Percentiles rank a stretch among this genome's conserved stretches.
Conservation (phyloP, 306 rosid species). For the Vigna nakashimae region DNA sequence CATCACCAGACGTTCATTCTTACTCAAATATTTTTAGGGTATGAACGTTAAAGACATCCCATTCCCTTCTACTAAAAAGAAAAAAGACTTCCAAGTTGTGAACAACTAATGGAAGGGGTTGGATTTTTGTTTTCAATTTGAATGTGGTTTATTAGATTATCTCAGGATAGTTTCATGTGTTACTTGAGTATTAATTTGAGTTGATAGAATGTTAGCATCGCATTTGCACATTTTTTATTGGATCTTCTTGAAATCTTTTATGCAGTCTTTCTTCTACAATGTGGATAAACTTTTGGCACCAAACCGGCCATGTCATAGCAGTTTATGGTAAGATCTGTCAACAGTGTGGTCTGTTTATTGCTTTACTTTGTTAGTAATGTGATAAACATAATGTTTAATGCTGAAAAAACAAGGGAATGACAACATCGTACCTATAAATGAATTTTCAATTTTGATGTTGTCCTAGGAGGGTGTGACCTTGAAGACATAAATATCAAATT, state of each 20-base stretch:
- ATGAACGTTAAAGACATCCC: background rate
- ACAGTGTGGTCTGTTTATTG: conserved; percentile 31
- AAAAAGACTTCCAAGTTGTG: conserved; percentile 28
- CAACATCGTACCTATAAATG: background rate
- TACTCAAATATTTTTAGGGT: conserved; percentile 19
- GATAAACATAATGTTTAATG: background rate
- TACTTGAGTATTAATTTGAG: conserved; percentile 24
- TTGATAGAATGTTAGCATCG: conserved; percentile 15
- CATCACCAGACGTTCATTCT: background rate
- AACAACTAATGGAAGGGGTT: conserved; percentile 11
- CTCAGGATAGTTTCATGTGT: conserved; percentile 20
- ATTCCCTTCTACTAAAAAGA: conserved; percentile 6
- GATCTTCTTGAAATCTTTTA: conserved; percentile 47
- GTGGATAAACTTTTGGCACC: conserved; percentile 90
- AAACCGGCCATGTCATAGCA: conserved; percentile 80
- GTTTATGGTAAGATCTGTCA: conserved; percentile 80
- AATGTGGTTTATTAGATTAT: conserved; percentile 33
- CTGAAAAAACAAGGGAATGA: background rate
- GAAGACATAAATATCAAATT: conserved; percentile 15
- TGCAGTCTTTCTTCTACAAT: conserved; percentile 87
- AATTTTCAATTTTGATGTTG: conserved; percentile 9
- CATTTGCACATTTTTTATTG: conserved; percentile 31
- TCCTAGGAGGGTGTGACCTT: conserved; percentile 16
- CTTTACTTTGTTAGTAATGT: conserved; percentile 24
- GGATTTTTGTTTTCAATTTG: conserved; percentile 19